Evolutionary conservation across 768 basidiomycete genomes (phyloP), one percentile per base, ranked within the genome.

Genomic region (Tricholoma sp.): DNA sequence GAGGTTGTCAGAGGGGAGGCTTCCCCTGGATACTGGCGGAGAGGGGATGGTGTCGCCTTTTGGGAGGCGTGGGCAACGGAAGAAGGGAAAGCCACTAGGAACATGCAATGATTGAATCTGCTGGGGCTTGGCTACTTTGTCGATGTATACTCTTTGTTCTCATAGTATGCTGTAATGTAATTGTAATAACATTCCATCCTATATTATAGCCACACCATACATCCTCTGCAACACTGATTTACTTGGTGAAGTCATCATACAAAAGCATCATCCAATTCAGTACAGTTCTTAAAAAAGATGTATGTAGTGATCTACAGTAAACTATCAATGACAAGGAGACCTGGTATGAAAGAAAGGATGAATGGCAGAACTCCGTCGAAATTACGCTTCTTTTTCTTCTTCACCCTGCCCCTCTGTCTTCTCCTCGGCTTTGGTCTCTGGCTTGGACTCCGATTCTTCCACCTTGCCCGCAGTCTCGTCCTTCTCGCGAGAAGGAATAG

Each of bases 41-140:
- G 81, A 60, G 83, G 83, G 2, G 83, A 89, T 55, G 83, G 71
- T 16, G 75, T 83, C 3, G 77, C 77, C 22, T 93, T 91, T 65
- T 91, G 88, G 84, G 80, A 84, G 53, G 83, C 86, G 18, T 90
- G 89, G 87, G 82, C 88, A 24, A 78, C 76, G 37, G 88, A 88
- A 64, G 90, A 92, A 60, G 71, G 68, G 29, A 61, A 63, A 57
- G 41, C 52, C 41, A 39, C 45, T 6, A 41, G 32, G 55, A 59
- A 49, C n/a, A 2, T 50, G 18, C 24, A 52, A 22, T 60, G 29
- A 56, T 46, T 49, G 24, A 27, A 27, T 2, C 21, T 29, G 61
- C 4, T 37, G 35, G 35, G 14, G 14, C 14, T 47, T 41, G 49
- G 31, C 54, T 56, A 54, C 56, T 49, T 21, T 11, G 19, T 43